Conservation (phyloP, 306 rosid genomes). For the Cucurbita argyrosperma region DNA sequence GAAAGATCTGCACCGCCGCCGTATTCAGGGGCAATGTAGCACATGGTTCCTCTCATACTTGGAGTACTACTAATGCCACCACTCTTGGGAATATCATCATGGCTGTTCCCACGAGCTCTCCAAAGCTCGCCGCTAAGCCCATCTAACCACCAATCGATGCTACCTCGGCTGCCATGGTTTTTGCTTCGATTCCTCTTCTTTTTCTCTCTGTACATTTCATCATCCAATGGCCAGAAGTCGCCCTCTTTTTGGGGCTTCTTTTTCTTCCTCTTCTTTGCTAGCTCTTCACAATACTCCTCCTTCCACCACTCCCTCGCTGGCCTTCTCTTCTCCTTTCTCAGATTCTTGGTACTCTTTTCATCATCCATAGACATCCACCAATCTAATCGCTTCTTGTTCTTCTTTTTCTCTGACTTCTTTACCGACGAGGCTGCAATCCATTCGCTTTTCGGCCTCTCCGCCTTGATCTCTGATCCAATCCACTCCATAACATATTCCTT, state of each 20-base stretch:
- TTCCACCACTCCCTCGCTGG: constrained; percentile 95
- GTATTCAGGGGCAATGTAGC: constrained; percentile 88
- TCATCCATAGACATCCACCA: constrained; percentile 94
- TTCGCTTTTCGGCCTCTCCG: constrained; percentile 31
- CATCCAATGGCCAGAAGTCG: constrained; percentile 51
- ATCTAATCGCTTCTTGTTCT: constrained; percentile 46
- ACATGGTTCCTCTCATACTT: constrained; percentile 89
- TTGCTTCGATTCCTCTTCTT: constrained; percentile 37
- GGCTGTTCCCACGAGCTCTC: constrained; percentile 42
- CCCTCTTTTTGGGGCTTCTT: constrained; percentile 30
- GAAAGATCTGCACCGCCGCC: constrained; percentile 67
- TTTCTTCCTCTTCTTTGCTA: constrained; percentile 47
- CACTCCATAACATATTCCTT: constrained; percentile 91
- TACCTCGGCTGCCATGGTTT: constrained; percentile 43
- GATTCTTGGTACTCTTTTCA: constrained; percentile 21
- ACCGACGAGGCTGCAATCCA: constrained; percentile 19
- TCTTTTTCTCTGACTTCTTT: constrained; percentile 27
- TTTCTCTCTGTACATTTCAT: constrained; percentile 34
- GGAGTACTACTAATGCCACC: constrained; percentile 94
- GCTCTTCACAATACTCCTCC: constrained; percentile 69
- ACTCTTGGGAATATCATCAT: constrained; percentile 71
- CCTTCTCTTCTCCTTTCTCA: constrained; percentile 46
- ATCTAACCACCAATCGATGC: constrained; percentile 73
- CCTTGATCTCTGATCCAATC: constrained; percentile 72
- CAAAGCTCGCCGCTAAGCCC: constrained; percentile 59